A percentile compares a stretch with the other conserved stretches of the same genome.
Conservation (phyloP, 768 basidiomycete genomes). For the Lanmaoa rubissima region DNA sequence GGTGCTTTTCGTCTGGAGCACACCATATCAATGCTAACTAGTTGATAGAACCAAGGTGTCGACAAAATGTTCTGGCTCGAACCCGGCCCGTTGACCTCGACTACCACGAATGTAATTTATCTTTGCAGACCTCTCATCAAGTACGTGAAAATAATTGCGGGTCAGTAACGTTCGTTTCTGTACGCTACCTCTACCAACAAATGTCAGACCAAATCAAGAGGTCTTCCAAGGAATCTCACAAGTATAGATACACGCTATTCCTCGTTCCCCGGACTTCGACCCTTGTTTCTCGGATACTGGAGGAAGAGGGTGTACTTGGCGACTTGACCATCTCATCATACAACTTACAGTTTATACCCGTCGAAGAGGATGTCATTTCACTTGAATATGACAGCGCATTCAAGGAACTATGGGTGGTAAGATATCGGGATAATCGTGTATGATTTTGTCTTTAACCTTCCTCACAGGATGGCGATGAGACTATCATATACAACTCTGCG, state of each 20-base stretch:
- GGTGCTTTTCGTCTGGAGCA: conserved; percentile 41
- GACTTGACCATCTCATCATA: conserved; percentile 85
- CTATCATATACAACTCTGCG: conserved; percentile 83
- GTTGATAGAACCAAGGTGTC: conserved; percentile 89
- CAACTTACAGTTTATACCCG: conserved; percentile 89
- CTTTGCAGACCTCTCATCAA: conserved; percentile 86
- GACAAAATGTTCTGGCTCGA: conserved; percentile 99
- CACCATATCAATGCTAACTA: conserved; percentile 6
- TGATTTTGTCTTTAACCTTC: not conserved
- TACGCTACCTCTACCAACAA: conserved; percentile 22
- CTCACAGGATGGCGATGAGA: conserved; percentile 87
- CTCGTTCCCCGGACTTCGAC: conserved; percentile 87
- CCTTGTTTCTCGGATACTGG: conserved; percentile 80
- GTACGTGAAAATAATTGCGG: conserved; percentile 86
- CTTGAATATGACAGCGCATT: conserved; percentile 84
- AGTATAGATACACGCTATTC: conserved; percentile 82
- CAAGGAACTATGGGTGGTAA: conserved; percentile 87
- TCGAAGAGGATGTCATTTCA: conserved; percentile 91
- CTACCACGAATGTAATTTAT: conserved; percentile 89
- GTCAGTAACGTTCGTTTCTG: conserved; percentile 41
- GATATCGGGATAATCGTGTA: conserved; percentile 23
- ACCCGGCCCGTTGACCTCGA: conserved; percentile 75
- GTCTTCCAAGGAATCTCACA: conserved; percentile 66
- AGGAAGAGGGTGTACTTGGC: conserved; percentile 98
- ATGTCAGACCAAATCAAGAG: conserved; percentile 85